A percentile compares a stretch with the other conserved stretches of the same genome.
Evolutionary conservation across 2,329 filamentous ascomycete genomes (phyloP).

Genomic region (Alternaria sp.): DNA sequence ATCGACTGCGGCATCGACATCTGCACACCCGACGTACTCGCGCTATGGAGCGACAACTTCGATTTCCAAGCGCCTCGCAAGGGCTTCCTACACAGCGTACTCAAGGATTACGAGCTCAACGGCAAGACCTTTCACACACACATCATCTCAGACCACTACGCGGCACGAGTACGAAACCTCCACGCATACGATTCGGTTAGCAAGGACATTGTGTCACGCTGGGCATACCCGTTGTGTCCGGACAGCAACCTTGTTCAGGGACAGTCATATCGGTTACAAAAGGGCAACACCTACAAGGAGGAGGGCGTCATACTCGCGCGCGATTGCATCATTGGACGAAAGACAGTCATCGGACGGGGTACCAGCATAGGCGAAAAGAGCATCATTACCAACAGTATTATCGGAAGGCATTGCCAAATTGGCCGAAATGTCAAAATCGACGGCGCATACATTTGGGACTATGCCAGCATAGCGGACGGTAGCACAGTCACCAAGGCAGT

Average conservation of each 20-base stretch:
- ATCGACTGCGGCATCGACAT: conserved; percentile 97
- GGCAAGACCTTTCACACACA: conserved; percentile 96
- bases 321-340: conserved; percentile 72
- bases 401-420: conserved; percentile 86
- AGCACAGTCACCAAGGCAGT: conserved; percentile 75
- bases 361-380: conserved; percentile 78
- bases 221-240: conserved; percentile 88
- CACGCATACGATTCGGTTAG: conserved; percentile 90
- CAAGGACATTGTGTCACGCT: conserved; percentile 83
- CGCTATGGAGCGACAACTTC: conserved; percentile 96
- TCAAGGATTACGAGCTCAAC: conserved; percentile 97
- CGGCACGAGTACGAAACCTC: conserved; percentile 83
- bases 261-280: conserved; percentile 76
- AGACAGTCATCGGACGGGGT: conserved; percentile 77
- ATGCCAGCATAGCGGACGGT: conserved; percentile 78
- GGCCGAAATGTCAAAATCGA: conserved; percentile 83
- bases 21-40: conserved; percentile 93
- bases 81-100: conserved; percentile 88
- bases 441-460: conserved; percentile 88
- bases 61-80: conserved; percentile 91
- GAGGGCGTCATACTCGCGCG: conserved; percentile 76
- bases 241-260: conserved; percentile 84
- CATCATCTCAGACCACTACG: conserved; percentile 82
- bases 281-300: conserved; percentile 79
- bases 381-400: conserved; percentile 75